Evolutionary conservation across 2,329 filamentous ascomycete species (phyloP), one percentile per base, ranked within the genome.

Genomic region (Nothophoma quercina): DNA sequence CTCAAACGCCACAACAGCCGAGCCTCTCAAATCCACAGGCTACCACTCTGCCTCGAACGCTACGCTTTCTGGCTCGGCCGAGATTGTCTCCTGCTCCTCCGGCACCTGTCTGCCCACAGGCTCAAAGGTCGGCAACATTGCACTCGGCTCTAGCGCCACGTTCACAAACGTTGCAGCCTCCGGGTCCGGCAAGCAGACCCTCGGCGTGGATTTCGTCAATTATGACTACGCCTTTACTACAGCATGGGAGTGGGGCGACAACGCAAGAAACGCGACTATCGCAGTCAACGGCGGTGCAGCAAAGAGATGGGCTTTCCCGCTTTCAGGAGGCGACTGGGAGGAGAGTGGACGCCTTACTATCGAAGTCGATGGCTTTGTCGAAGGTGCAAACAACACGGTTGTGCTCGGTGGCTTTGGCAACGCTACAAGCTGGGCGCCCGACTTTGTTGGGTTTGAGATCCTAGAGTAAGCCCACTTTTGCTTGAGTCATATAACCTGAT

Each of bases 291-390:
- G 71, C 2, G 70, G 66, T 0, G 38, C 58, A 18, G 63, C 69
- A 0, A 71, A 71, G 58, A 58, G 67, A 34, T 75, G 75, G 42
- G 63, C 70, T 0, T 75, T 77, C 49, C 76, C 76, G 1, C 51
- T 77, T 13, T 74, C 72, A 5, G 75, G 75, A 1, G 75, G 73
- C 3, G 62, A 77, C 26, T 78, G 76, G 75, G 68, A 68, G 7
- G 66, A 72, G 48, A 68, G 62, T 19, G 55, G 63, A 2, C 50
- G 63, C 2, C 36, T 73, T 15, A 29, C 56, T 3, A 57, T 71
- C 13, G 67, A 70, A 18, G 48, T 60, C 1, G 68, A 68, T 22
- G 69, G 69, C 1, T 70, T 72, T 30, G 38, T 52, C 1, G 35
- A 56, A 7, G 70, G 70, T 1, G 33, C 38, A n/a, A 45, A 36